Percentiles rank a stretch among this genome's conserved stretches.
phyloP scores from a whole-genome alignment of 2,329 filamentous ascomycete species.

The Pseudocercospora fuligena region DNA sequence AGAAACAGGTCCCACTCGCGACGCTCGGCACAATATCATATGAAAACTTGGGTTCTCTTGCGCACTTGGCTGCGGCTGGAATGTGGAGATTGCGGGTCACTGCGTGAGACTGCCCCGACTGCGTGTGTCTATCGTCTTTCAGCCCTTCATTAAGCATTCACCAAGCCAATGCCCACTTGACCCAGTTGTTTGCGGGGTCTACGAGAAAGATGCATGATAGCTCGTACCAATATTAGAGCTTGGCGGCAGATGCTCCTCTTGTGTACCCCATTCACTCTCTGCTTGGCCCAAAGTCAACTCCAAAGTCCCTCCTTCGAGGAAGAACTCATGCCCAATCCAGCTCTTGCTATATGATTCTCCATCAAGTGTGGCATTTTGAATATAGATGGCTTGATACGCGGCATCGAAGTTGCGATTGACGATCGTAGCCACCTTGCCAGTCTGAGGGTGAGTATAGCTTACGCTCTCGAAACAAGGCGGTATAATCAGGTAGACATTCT shows the following conservation, averaged over 20 bases:
- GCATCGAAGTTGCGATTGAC: slow-evolving; percentile 42
- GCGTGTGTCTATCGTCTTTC: no score
- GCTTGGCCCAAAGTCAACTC: slow-evolving; percentile 28
- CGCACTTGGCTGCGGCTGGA: no score
- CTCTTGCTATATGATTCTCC: slow-evolving; percentile 29
- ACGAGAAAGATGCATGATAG: slow-evolving; percentile 1
- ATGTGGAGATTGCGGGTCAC: no score
- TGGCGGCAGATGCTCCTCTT: slow-evolving; percentile 39
- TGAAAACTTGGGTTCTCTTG: no score
- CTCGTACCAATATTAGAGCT: slow-evolving; percentile 12
- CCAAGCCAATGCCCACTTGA: no score
- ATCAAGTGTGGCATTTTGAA: slow-evolving; percentile 32
- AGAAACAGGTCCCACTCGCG: no score
- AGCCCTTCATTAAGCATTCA: no score
- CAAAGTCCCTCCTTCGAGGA: slow-evolving; percentile 27
- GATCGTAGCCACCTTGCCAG: slow-evolving; percentile 30
- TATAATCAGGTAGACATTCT: slow-evolving; percentile 31
- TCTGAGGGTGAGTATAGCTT: slow-evolving; percentile 32
- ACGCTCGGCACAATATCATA: no score
- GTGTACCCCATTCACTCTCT: slow-evolving; percentile 32
- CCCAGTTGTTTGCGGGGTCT: neutral
- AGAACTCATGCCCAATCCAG: slow-evolving; percentile 35
- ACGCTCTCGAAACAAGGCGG: slow-evolving; percentile 32
- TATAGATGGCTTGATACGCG: slow-evolving; percentile 37
- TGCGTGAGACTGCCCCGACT: no score